Conservation (phyloP, 305 asterid genomes). For the Ajuga reptans region DNA sequence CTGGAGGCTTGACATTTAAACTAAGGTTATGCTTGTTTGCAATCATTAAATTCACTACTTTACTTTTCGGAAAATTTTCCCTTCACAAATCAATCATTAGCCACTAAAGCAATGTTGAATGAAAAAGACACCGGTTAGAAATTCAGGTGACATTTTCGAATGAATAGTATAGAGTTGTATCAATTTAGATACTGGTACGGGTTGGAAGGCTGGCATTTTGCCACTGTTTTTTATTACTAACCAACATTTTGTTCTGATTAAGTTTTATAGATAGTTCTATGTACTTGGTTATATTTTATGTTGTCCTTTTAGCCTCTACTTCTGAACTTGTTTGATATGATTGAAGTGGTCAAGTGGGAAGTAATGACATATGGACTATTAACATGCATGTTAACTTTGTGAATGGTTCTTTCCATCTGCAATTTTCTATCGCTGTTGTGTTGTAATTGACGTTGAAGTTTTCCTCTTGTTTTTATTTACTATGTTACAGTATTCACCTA, state of each 20-base stretch:
- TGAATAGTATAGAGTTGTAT: neutral
- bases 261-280: neutral
- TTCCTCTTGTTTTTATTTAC: too few relatives aligned
- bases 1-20: slow-evolving; percentile 53
- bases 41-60: slow-evolving; percentile 5
- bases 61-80: neutral
- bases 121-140: neutral
- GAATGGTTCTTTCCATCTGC: neutral
- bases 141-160: neutral
- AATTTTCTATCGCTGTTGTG: neutral
- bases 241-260: neutral
- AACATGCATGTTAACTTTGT: neutral
- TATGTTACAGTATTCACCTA: neutral
- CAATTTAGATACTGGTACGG: neutral
- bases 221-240: neutral
- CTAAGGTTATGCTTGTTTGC: slow-evolving; percentile 45
- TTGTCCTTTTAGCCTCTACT: neutral
- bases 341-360: neutral
- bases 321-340: neutral
- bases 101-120: slow-evolving; percentile 3
- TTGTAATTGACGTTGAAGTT: neutral
- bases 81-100: neutral
- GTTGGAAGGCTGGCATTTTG: neutral
- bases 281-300: neutral
- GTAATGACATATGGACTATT: neutral